Percentiles rank a stretch among this genome's conserved stretches.
Conservation (phyloP, 306 rosid genomes). For the Carpinus viminea region DNA sequence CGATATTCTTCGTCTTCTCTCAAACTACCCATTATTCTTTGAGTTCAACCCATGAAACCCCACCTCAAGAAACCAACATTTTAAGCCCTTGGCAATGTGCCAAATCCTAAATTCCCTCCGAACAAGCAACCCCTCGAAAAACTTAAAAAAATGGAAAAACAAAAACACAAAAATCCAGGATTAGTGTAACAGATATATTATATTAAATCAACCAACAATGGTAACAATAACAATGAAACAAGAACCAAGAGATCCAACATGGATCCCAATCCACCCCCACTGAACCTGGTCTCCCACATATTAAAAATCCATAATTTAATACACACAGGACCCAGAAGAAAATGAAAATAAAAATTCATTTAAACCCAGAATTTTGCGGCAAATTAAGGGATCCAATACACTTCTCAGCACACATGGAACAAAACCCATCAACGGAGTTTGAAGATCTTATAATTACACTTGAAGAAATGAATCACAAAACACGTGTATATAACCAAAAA, state of each 20-base stretch:
- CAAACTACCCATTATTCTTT: slow-evolving; percentile 68
- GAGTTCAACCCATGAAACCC: slow-evolving; percentile 82
- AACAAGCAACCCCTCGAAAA: slow-evolving; percentile 48
- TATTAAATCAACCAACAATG: slow-evolving; percentile 35
- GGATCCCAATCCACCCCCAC: slow-evolving; percentile 81
- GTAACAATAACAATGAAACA: slow-evolving; percentile 43
- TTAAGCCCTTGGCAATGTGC: slow-evolving; percentile 44
- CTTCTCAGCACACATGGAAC: slow-evolving; percentile 17
- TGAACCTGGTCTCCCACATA: slow-evolving; percentile 59
- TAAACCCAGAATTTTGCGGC: slow-evolving; percentile 26
- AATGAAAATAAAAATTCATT: slow-evolving; percentile 11
- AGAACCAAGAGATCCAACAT: slow-evolving; percentile 75
- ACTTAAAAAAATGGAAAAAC: slow-evolving; percentile 26
- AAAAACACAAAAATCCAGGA: slow-evolving; percentile 53
- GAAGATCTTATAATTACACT: slow-evolving; percentile 27
- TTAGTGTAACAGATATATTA: slow-evolving; percentile 50
- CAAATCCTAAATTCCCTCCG: slow-evolving; percentile 49
- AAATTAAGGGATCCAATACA: slow-evolving; percentile 24
- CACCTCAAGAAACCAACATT: slow-evolving; percentile 64
- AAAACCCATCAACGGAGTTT: slow-evolving; percentile 24
- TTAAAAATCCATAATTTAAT: slow-evolving; percentile 28
- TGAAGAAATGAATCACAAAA: slow-evolving; percentile 32
- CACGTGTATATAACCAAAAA: neutral
- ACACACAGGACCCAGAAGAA: slow-evolving; percentile 9
- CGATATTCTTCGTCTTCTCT: slow-evolving; percentile 65